Evolutionary conservation across 352 stramenopile genomes (phyloP).

Genomic region (Globisporangium middletonii): DNA sequence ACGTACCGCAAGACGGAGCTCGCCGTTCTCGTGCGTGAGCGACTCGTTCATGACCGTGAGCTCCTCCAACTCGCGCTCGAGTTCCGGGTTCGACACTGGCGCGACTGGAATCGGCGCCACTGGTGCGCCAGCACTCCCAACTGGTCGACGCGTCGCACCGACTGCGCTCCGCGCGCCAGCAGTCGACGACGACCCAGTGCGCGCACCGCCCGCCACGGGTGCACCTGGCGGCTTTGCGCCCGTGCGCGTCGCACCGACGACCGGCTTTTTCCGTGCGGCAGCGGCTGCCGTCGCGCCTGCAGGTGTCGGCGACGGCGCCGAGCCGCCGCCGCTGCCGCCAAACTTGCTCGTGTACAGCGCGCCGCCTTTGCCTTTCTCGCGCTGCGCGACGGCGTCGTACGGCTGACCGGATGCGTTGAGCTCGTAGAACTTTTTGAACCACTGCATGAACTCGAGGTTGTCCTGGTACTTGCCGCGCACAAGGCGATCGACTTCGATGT

Average conservation of each 20-base stretch:
- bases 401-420: constrained; percentile 76
- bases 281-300: constrained; percentile 11
- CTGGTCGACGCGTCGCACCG: constrained; percentile 23
- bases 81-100: constrained; percentile 20
- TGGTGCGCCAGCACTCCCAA: constrained; percentile 18
- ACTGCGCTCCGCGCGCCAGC: constrained; percentile 9
- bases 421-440: constrained; percentile 93
- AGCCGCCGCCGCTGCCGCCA: constrained; percentile 20
- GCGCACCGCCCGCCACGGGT: constrained; percentile 23
- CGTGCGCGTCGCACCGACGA: constrained; percentile 1
- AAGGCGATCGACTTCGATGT: constrained; percentile 97
- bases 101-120: constrained; percentile 15
- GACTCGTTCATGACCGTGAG: constrained; percentile 54
- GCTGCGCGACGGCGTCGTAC: constrained; percentile 92
- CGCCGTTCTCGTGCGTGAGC: constrained; percentile 73
- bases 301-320: constrained; percentile 24
- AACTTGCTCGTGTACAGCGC: constrained; percentile 71
- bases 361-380: constrained; percentile 93
- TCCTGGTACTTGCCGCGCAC: constrained; percentile 99
- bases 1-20: constrained; percentile 65
- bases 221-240: constrained; percentile 43
- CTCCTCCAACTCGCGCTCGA: constrained; percentile 77
- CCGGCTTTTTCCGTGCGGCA: constrained; percentile 39
- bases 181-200: background rate
- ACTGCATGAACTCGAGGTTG: constrained; percentile 99